Base-by-base conservation (phyloP, 2,329 filamentous ascomycete species). In the Calonectria ilicicola region DNA sequence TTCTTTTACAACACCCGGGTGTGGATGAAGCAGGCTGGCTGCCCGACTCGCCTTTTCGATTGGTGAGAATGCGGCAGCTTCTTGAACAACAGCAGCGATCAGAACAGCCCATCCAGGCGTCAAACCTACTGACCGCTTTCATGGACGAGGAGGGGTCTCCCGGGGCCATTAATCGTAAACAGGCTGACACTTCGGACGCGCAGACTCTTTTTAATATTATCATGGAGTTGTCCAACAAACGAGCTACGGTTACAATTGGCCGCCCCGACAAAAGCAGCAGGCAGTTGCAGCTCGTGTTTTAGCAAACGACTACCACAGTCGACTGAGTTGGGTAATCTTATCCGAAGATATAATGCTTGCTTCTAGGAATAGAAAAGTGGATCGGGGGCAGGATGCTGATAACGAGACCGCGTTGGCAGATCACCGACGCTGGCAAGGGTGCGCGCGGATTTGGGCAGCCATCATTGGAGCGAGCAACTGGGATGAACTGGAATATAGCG, bases 151-250 rank as follows among this genome's bases (percentile, higher is more conserved):
- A 78, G 12, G 74, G 74, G 0, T 78, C 72, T 15, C 77, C 77
- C 2, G 70, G 46, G 14, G 49, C 69, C 0, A 78, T 79, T 32
- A 79, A 79, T 10, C 76, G 77, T 0, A 47, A 53, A 19, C 60
- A 72, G 1, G 32, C 58, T 12, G 44, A 32, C 0, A 62, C 40
- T 0, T 70, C 66, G 0, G 74, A 73, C 0, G 66, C 70, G 0
- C 60, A 76, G 10, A 79, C 77, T 2, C 32, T 79, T 0, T 79
- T 79, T 8, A 79, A 72, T 2, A 77, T 79, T 1, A 72, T 78
- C 15, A 60, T 60, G 53, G 53, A 60, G 14, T 21, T 60, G n/a
- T 60, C 53, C 15, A 23, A 60, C 35, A 60, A 60, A 21, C 53
- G 53, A 5, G 53, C 53, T 17, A 60, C 53, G 2, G 53, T 60